phyloP scores from a whole-genome alignment of 352 stramenopile species.

The Paralagenidium karlingii region DNA sequence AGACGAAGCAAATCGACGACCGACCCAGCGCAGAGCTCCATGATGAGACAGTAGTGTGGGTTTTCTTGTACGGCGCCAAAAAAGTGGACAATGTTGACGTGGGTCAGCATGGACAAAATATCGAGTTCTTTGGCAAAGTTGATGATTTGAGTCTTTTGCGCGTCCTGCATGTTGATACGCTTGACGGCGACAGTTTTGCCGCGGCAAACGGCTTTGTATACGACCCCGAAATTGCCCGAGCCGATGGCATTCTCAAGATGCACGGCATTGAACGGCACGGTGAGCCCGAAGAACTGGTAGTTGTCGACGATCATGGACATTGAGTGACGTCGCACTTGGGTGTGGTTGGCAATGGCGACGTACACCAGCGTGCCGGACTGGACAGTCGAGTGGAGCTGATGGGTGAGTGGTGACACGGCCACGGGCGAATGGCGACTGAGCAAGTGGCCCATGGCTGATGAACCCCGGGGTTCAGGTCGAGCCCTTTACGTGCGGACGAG shows the following conservation, averaged over 20 bases:
- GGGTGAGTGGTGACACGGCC: constrained; percentile 41
- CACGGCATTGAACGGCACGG: constrained; percentile 53
- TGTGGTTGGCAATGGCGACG: constrained; percentile 55
- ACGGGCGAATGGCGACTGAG: constrained; percentile 41
- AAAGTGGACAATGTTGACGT: constrained; percentile 76
- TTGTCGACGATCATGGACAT: constrained; percentile 44
- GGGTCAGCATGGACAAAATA: constrained; percentile 68
- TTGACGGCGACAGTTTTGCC: constrained; percentile 64
- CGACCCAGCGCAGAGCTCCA: constrained; percentile 53
- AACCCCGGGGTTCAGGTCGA: too few relatives aligned
- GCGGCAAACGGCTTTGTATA: constrained; percentile 72
- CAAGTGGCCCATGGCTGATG: constrained; percentile 37
- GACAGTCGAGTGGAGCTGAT: constrained; percentile 44
- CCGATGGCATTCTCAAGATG: constrained; percentile 52
- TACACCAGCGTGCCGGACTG: constrained; percentile 64
- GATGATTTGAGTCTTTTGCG: constrained; percentile 37
- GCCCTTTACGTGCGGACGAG: too few relatives aligned
- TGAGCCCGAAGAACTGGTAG: constrained; percentile 51
- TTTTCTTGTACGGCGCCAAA: constrained; percentile 52
- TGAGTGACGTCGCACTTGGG: constrained; percentile 32
- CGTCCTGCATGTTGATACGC: constrained; percentile 35
- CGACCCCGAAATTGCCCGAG: constrained; percentile 57
- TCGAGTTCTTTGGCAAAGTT: constrained; percentile 75
- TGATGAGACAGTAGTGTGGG: constrained; percentile 63
- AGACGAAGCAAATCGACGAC: constrained; percentile 53